Percentiles rank a stretch among this genome's conserved stretches.
Evolutionary conservation across 2,329 filamentous ascomycete genomes (phyloP).

Genomic region (Aphanoascus verrucosus): DNA sequence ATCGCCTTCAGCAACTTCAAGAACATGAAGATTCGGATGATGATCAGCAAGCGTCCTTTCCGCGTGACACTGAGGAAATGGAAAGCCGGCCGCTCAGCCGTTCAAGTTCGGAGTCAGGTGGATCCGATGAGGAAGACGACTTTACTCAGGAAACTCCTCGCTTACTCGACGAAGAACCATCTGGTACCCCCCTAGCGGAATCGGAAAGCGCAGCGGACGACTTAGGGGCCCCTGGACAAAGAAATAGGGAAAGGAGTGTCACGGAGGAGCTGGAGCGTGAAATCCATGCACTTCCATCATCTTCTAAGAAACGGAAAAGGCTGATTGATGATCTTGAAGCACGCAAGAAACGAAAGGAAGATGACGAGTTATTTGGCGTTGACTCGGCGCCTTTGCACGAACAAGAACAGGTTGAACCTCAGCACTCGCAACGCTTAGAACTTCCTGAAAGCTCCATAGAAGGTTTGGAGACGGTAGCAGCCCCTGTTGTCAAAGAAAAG

Average conservation of each 20-base stretch:
- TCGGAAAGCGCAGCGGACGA: constrained; percentile 18
- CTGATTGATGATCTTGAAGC: constrained; percentile 35
- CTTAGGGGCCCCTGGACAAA: constrained; percentile 10
- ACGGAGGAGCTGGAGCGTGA: constrained; percentile 21
- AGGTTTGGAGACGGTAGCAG: constrained; percentile 26
- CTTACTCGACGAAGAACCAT: constrained; percentile 2
- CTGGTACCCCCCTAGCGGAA: constrained; percentile 14
- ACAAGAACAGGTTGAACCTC: constrained; percentile 38
- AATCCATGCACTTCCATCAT: constrained; percentile 14
- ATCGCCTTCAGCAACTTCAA: constrained; percentile 62
- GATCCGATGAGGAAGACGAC: constrained; percentile 44
- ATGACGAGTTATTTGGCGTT: constrained; percentile 66
- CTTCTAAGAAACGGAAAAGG: constrained; percentile 20
- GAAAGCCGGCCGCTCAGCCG: constrained; percentile 74
- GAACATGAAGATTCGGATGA: constrained; percentile 81
- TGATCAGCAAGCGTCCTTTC: constrained; percentile 56
- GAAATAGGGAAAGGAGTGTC: constrained; percentile 18
- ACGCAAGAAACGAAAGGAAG: constrained; percentile 72
- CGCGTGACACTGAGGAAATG: constrained; percentile 70
- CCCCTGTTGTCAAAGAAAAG: constrained; percentile 34
- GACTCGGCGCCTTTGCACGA: constrained; percentile 33
- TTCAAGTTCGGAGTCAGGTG: constrained; percentile 43
- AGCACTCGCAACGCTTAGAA: constrained; percentile 31
- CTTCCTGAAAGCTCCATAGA: constrained; percentile 33
- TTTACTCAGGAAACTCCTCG: constrained; percentile 17